Base-by-base conservation (phyloP, 2,329 filamentous ascomycete genomes). In the Diaporthe amygdali region DNA sequence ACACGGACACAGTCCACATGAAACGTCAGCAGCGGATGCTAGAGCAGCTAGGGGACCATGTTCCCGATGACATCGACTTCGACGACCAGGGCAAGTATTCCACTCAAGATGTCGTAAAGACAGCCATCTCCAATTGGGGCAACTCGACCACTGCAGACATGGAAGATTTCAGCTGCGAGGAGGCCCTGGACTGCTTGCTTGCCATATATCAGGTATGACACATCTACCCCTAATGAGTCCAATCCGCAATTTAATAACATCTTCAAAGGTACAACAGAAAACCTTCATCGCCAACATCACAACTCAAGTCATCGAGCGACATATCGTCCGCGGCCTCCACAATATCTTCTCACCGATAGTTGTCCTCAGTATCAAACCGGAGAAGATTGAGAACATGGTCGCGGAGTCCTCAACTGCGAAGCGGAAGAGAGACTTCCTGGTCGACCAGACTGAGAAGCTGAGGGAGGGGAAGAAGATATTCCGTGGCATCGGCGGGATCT, bases 391-490 rank as follows among this genome's bases (percentile, higher is more conserved):
- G 55, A 27, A 2, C 20, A 51, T 71, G 12, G 44, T 55, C 0
- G 10, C 46, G 2, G 70, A 71, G 27, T 47, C 64, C 5, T 0
- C 8, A 1, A 20, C 15, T 2, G 34, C 47, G 1, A 55, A 55
- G 46, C 37, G 47, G n/a, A 2, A 56, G 49, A 27, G 70, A 3
- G 17, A 7, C 7, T 56, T 56, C 25, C 25, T 30, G 7, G 17
- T 3, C 4, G 70, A 71, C n/a, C 39, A 32, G 12, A 15, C 49
- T 14, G 30, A 49, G 22, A 71, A 69, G 66, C 41, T 71, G 20
- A 17, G 37, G 22, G 66, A 71, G 22, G 70, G 70, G 2, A 41
- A 71, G 39, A 17, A 47, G 20, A 68, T 71, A 5, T 71, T 71
- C n/a, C 55, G 64, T 14, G 64, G 22, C n/a, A n/a, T n/a, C n/a